Base-by-base conservation (phyloP, 1,284 basidiomycete genomes). In the Amylostereum chailletii region DNA sequence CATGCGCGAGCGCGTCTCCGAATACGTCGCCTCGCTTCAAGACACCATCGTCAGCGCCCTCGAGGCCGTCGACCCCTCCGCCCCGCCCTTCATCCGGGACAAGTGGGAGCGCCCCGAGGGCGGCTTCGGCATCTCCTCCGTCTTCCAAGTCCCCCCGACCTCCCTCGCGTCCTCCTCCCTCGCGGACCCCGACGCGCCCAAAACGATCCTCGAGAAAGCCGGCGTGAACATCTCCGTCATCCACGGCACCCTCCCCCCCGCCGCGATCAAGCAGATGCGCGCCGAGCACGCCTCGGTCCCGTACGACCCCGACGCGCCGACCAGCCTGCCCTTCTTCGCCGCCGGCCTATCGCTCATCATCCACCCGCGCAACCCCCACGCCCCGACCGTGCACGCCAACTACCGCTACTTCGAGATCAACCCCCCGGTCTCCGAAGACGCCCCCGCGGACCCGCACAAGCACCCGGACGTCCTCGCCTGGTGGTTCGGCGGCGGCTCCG, bases 401-500 rank as follows among this genome's bases (percentile, higher is more conserved):
- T 98, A 95, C 63, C 88, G 96, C 49, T 99, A 98, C 71, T 99
- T 99, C 65, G 96, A 98, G 69, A 77, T 93, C 57, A 82, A 81
- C 10, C 79, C 87, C 56, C 70, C 71, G 37, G 67, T 65, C 38
- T 58, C 64, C 34, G 58, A 64, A 36, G 59, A 60, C 34, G 58
- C 67, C 47, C 64, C 71, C 48, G 52, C 56, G 53, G 19, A 19
- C 19, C 19, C 19, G 19, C 19, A 19, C 19, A 19, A 19, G 19
- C 37, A 52, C 49, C 60, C 64, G 8, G 75, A 79, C 57, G 67
- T 89, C 9, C 67, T 93, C 37, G 87, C 93, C 6, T 99, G 94
- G 94, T 99, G 96, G 96, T 99, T 98, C 61, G 95, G 95, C 42
- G 95, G 95, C 36, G 95, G 95, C n/a, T 83, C 84, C 2, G 95